A percentile compares a stretch with the other conserved stretches of the same genome.
Evolutionary conservation across 1,139 yeast genomes (phyloP).

Genomic region (Taphrina betulina): DNA sequence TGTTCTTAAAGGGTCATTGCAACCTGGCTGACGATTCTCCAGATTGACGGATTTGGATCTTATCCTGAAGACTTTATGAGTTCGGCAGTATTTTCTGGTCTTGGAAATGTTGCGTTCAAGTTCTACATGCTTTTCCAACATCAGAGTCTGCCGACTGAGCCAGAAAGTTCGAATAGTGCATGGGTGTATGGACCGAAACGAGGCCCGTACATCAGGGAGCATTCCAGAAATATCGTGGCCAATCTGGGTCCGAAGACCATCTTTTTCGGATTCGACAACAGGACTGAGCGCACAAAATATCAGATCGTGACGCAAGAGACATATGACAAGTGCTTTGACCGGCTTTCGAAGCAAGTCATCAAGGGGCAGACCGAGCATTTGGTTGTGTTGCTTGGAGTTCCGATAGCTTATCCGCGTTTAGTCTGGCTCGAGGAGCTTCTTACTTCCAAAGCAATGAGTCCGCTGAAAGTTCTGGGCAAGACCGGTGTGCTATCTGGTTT

Average conservation of each 20-base stretch:
- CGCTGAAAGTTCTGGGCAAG: conserved; percentile 29
- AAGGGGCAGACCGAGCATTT: conserved; percentile 64
- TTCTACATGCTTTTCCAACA: conserved; percentile 93
- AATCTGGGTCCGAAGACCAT: conserved; percentile 71
- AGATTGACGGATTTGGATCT: conserved; percentile 93
- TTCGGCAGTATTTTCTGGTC: conserved; percentile 61
- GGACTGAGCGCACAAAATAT: conserved; percentile 75
- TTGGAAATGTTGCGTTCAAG: conserved; percentile 77
- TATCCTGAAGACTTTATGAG: conserved; percentile 74
- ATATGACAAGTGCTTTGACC: conserved; percentile 58
- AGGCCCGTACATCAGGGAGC: conserved; percentile 69
- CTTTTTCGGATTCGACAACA: conserved; percentile 78
- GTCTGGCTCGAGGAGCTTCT: conserved; percentile 32
- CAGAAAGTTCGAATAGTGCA: conserved; percentile 42
- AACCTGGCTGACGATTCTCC: conserved; percentile 66
- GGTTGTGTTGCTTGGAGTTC: conserved; percentile 84
- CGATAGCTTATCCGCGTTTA: conserved; percentile 82
- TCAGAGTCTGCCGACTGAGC: conserved; percentile 45
- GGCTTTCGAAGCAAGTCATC: conserved; percentile 57
- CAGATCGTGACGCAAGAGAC: conserved; percentile 57
- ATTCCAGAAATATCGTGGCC: conserved; percentile 65
- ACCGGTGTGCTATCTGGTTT: conserved; percentile 26
- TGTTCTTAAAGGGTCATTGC: too few species aligned
- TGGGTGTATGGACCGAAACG: conserved; percentile 43
- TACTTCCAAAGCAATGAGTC: conserved; percentile 32